Conservation (phyloP, 1,284 basidiomycete species). For the Pseudozyma sp. region DNA sequence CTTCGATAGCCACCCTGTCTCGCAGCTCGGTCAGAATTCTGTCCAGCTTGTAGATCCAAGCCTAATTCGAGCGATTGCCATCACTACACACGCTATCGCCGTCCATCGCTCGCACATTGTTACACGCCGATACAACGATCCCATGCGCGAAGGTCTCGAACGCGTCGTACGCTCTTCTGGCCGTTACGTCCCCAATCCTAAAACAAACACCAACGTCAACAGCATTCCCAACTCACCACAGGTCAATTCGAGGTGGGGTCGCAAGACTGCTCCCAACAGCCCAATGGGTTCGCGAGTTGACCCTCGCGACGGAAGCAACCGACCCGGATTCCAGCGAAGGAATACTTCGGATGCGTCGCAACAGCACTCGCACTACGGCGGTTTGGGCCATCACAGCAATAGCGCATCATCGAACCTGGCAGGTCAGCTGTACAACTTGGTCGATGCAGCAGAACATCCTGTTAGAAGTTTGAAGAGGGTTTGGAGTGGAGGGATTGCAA, state of each 20-base stretch:
- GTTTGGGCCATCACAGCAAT: constrained; percentile 9
- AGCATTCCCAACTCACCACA: constrained; percentile 27
- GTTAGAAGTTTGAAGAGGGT: constrained; percentile 54
- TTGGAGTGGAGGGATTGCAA: constrained; percentile 49
- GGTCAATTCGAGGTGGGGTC: constrained; percentile 36
- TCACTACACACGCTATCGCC: constrained; percentile 63
- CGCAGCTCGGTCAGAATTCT: constrained; percentile 10
- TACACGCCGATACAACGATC: constrained; percentile 64
- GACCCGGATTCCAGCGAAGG: constrained; percentile 24
- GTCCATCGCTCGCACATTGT: constrained; percentile 62
- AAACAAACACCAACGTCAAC: neutral
- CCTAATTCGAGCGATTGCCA: constrained; percentile 64
- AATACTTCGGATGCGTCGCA: constrained; percentile 26
- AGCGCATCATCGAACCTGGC: constrained; percentile 28
- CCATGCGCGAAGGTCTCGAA: constrained; percentile 59
- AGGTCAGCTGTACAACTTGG: constrained; percentile 42
- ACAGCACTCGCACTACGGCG: constrained; percentile 6
- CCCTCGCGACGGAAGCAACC: constrained; percentile 7
- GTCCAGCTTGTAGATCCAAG: constrained; percentile 58
- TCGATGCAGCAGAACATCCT: constrained; percentile 56
- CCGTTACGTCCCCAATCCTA: constrained; percentile 15
- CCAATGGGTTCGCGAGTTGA: constrained; percentile 28
- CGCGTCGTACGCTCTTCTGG: constrained; percentile 54
- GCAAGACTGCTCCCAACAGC: constrained; percentile 48
- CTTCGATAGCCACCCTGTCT: constrained; percentile 28